A percentile compares a stretch with the other conserved stretches of the same genome.
phyloP scores from a whole-genome alignment of 306 rosid species.

The Mimosa bimucronata region DNA sequence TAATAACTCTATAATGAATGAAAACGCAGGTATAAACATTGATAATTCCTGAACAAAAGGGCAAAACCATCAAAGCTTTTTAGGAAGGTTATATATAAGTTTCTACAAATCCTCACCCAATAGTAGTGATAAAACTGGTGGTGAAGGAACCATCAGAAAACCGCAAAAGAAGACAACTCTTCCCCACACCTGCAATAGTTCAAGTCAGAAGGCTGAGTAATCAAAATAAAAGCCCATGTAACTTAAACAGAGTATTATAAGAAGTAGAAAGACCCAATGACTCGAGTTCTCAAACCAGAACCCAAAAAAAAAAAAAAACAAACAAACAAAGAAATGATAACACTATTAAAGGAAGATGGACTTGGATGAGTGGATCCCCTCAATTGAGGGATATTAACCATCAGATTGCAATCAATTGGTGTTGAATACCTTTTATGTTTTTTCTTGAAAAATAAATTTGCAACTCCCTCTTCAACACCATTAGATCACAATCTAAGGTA shows the following conservation, averaged over 20 bases:
- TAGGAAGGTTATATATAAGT: neutral
- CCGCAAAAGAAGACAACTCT: slow-evolving; percentile 92
- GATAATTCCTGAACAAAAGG: slow-evolving; percentile 3
- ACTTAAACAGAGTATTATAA: neutral
- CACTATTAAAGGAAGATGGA: neutral
- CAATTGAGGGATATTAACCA: neutral
- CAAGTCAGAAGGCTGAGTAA: slow-evolving; percentile 15
- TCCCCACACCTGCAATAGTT: slow-evolving; percentile 81
- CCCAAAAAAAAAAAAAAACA: neutral
- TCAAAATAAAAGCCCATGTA: neutral
- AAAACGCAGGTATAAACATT: neutral
- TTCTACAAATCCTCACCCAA: slow-evolving; percentile 65
- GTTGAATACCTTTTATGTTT: neutral
- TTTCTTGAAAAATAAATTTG: neutral
- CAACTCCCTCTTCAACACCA: neutral
- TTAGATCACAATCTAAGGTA: neutral
- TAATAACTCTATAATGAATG: neutral
- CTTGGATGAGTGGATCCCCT: neutral
- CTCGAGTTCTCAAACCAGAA: neutral
- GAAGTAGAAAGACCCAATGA: neutral
- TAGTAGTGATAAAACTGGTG: slow-evolving; percentile 91
- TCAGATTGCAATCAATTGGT: neutral
- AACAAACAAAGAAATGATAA: neutral
- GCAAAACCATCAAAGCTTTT: slow-evolving; percentile 2
- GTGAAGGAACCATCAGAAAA: slow-evolving; percentile 95